Conservation (phyloP, 805 yeast genomes). For the Hanseniaspora thailandica region DNA sequence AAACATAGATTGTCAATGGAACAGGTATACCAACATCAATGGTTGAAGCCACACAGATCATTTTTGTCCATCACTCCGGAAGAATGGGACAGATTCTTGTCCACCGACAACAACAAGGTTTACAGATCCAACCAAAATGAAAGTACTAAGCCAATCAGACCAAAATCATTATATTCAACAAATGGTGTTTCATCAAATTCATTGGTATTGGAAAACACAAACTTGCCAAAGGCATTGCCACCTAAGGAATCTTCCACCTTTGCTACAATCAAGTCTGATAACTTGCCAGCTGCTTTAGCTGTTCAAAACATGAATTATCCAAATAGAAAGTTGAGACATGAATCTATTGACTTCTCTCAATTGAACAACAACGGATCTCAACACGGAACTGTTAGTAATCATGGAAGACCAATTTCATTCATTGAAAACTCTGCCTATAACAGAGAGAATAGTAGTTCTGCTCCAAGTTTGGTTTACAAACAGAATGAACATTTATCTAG, state of each 20-base stretch:
- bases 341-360: slow-evolving; percentile 21
- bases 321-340: slow-evolving; percentile 8
- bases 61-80: slow-evolving; percentile 73
- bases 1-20: slow-evolving; percentile 54
- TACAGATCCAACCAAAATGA: slow-evolving; percentile 21
- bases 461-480: neutral
- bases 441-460: neutral
- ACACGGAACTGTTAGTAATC: neutral
- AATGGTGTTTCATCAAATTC: slow-evolving; percentile 33
- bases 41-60: slow-evolving; percentile 77
- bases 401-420: slow-evolving; percentile 8
- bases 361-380: slow-evolving; percentile 18
- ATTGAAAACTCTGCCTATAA: slow-evolving; percentile 1
- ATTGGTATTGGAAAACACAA: slow-evolving; percentile 26
- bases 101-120: slow-evolving; percentile 26
- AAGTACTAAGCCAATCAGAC: slow-evolving; percentile 20
- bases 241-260: slow-evolving; percentile 60
- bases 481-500: neutral
- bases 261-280: slow-evolving; percentile 34
- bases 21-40: slow-evolving; percentile 67
- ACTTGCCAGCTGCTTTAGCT: slow-evolving; percentile 14
- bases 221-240: slow-evolving; percentile 44
- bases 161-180: slow-evolving; percentile 30
- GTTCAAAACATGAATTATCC: slow-evolving; percentile 12
- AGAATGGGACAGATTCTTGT: slow-evolving; percentile 65